Evolutionary conservation across 225 moss, liverwort and hornwort genomes (phyloP).

Genomic region (Antitrichia curtipendula): DNA sequence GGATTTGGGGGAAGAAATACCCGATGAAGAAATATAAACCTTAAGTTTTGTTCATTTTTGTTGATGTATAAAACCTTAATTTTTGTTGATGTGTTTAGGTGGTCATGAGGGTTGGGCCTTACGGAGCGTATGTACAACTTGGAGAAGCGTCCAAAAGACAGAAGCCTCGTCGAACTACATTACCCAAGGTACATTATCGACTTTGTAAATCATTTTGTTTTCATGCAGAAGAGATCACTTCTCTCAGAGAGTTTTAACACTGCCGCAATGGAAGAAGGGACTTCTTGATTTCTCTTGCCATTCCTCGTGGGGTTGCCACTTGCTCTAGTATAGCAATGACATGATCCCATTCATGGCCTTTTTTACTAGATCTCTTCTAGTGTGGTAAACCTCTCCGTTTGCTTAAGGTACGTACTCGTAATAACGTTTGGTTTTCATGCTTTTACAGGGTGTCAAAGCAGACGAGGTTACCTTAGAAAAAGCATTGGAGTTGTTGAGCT

Average conservation of each 20-base stretch:
- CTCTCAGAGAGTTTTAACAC: not conserved
- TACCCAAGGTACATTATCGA: conserved; percentile 53
- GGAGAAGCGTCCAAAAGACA: conserved; percentile 65
- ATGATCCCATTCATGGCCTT: not conserved
- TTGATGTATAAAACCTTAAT: not conserved
- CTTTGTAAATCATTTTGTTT: not conserved
- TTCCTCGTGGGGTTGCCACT: not conserved
- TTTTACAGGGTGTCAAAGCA: conserved; percentile 26
- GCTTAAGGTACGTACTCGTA: not conserved
- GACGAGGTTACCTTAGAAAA: conserved; percentile 24
- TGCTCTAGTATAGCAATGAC: not conserved
- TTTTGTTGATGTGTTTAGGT: conserved; percentile 21
- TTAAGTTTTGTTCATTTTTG: not conserved
- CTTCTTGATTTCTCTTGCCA: not conserved
- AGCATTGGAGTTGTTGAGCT: conserved; percentile 43
- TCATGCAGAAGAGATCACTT: not conserved
- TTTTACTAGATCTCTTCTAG: not conserved
- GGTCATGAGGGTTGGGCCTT: conserved; percentile 66
- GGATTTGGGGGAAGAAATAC: not conserved
- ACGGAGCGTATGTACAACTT: conserved; percentile 79
- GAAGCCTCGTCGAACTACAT: conserved; percentile 70
- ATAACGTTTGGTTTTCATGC: not conserved
- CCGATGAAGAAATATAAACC: not conserved
- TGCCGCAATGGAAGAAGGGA: not conserved
- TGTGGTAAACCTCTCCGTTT: not conserved